Evolutionary conservation across 2,329 filamentous ascomycete species (phyloP).

Genomic region (Cordyceps cicadae): DNA sequence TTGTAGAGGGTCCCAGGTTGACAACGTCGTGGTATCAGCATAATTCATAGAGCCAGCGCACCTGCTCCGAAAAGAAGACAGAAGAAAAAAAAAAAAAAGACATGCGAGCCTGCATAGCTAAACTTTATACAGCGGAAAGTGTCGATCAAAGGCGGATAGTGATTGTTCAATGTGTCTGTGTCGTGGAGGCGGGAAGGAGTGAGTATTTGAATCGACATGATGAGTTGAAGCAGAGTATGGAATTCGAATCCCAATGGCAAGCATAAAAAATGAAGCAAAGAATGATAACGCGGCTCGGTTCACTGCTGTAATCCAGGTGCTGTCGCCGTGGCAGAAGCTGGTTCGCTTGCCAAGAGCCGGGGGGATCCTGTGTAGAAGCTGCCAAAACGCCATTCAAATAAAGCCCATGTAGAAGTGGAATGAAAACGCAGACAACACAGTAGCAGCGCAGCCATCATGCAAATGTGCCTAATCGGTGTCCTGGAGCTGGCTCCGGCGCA

Average conservation of each 20-base stretch:
- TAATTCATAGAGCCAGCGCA: constrained; percentile 10
- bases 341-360: constrained; percentile 34
- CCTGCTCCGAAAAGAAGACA: constrained; percentile 8
- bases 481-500: constrained; percentile 79
- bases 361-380: constrained; percentile 30
- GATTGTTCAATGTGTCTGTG: constrained; percentile 18
- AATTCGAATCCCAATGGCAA: not conserved
- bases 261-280: constrained; percentile 9
- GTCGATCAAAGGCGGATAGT: constrained; percentile 8
- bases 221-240: not conserved
- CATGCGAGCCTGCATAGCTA: constrained; percentile 4
- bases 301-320: constrained; percentile 18
- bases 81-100: constrained; percentile 8
- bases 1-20: constrained; percentile 4
- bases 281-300: constrained; percentile 3
- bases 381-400: constrained; percentile 45
- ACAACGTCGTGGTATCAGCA: constrained; percentile 11
- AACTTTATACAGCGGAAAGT: constrained; percentile 11
- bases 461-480: constrained; percentile 38
- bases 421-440: constrained; percentile 17
- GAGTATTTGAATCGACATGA: constrained; percentile 13
- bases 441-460: constrained; percentile 8
- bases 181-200: constrained; percentile 15
- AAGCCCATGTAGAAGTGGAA: constrained; percentile 21
- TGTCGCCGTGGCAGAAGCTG: constrained; percentile 30